Evolutionary conservation across 768 basidiomycete genomes (phyloP).

Genomic region (Termitomyces sp.): DNA sequence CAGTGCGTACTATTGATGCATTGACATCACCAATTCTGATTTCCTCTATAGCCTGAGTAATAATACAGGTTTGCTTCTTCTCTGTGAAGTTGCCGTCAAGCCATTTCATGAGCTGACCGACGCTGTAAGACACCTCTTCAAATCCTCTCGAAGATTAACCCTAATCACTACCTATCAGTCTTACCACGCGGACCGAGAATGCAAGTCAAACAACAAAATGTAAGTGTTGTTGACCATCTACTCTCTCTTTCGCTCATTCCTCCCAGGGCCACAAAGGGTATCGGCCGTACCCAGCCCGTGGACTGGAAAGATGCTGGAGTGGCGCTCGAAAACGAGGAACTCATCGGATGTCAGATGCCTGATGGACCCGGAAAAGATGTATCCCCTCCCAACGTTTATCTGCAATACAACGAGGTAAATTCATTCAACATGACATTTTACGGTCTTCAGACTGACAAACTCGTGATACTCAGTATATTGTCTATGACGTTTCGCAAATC

Average conservation of each 20-base stretch:
- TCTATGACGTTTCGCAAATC: slow-evolving; percentile 56
- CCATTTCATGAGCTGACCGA: slow-evolving; percentile 47
- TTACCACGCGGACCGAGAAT: slow-evolving; percentile 47
- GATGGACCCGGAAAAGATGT: slow-evolving; percentile 41
- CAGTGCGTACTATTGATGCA: slow-evolving; percentile 27
- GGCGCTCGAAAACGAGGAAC: slow-evolving; percentile 42
- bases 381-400: slow-evolving; percentile 19
- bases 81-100: slow-evolving; percentile 58
- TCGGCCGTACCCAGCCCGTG: slow-evolving; percentile 48
- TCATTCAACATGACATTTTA: background rate
- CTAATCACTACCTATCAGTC: slow-evolving; percentile 20
- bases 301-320: slow-evolving; percentile 59
- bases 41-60: slow-evolving; percentile 39
- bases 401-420: slow-evolving; percentile 58
- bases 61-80: slow-evolving; percentile 49
- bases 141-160: background rate
- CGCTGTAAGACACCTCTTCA: slow-evolving; percentile 25
- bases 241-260: background rate
- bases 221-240: slow-evolving; percentile 20
- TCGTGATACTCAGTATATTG: slow-evolving; percentile 47
- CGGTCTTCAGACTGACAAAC: background rate
- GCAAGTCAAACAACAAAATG: slow-evolving; percentile 37
- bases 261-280: slow-evolving; percentile 49
- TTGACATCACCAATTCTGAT: slow-evolving; percentile 1
- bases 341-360: slow-evolving; percentile 59